phyloP scores from a whole-genome alignment of 2,329 filamentous ascomycete genomes.

The Sordariomycetes sp. region DNA sequence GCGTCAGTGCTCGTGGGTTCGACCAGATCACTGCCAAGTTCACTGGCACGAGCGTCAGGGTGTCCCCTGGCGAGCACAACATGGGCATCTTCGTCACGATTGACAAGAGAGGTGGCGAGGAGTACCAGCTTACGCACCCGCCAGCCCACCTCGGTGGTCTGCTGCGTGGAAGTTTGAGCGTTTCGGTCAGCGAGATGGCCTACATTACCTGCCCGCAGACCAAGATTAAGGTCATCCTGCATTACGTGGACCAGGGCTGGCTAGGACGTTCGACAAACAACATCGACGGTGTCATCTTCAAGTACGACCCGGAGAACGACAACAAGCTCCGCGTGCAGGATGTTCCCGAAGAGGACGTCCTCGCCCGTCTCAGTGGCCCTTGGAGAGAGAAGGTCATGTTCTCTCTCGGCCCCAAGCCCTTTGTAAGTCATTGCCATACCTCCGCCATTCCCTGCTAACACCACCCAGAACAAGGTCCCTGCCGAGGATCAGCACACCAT shows the following conservation, averaged over 20 bases:
- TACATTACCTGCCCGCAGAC: constrained; percentile 87
- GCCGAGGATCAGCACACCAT: constrained; percentile 61
- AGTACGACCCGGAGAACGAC: constrained; percentile 81
- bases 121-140: constrained; percentile 91
- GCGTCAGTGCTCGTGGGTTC: constrained; percentile 78
- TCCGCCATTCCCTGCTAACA: not conserved
- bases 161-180: constrained; percentile 75
- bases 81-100: constrained; percentile 90
- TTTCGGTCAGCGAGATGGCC: constrained; percentile 83
- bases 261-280: constrained; percentile 84
- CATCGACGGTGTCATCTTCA: constrained; percentile 84
- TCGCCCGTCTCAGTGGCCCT: constrained; percentile 72
- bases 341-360: constrained; percentile 74
- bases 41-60: constrained; percentile 88
- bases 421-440: constrained; percentile 39
- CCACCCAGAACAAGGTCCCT: constrained; percentile 29
- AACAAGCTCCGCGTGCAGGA: constrained; percentile 72
- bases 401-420: constrained; percentile 47
- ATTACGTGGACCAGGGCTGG: constrained; percentile 94
- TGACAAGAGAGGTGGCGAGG: constrained; percentile 71
- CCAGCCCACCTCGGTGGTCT: constrained; percentile 87
- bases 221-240: constrained; percentile 80
- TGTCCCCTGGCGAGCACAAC: constrained; percentile 87
- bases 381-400: constrained; percentile 70
- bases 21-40: constrained; percentile 98